A percentile compares a stretch with the other conserved stretches of the same genome.
Evolutionary conservation across 140 eudicot genomes (phyloP).

Genomic region (Ambrosia hybrid): DNA sequence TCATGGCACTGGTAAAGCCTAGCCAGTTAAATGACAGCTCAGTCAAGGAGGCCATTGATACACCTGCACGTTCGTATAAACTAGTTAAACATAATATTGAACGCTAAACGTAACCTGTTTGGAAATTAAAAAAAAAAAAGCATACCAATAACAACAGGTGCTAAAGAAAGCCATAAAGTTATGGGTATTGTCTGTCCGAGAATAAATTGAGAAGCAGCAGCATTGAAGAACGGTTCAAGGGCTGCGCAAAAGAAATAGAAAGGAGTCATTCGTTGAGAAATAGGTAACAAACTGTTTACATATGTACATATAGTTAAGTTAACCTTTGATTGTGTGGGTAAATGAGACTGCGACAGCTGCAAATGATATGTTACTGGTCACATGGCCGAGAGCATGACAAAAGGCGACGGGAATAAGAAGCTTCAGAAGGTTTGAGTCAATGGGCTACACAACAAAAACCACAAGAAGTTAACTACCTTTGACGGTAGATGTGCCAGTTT

Average conservation of each 20-base stretch:
- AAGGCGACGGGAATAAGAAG: constrained; percentile 89
- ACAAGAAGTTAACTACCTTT: too few species aligned
- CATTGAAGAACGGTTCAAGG: constrained; percentile 97
- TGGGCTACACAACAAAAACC: constrained; percentile 56
- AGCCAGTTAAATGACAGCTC: constrained; percentile 89
- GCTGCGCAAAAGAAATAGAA: constrained; percentile 41
- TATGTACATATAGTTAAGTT: not conserved
- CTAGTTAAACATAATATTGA: too few species aligned
- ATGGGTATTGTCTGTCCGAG: constrained; percentile 85
- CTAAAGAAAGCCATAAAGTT: constrained; percentile 79
- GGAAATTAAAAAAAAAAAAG: not conserved
- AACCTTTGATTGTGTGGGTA: constrained; percentile 93
- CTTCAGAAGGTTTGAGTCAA: too few species aligned
- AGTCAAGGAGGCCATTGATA: constrained; percentile 89
- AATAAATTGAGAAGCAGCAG: constrained; percentile 94
- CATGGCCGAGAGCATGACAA: constrained; percentile 91
- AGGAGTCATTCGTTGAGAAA: not conserved
- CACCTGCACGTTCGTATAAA: constrained; percentile 62
- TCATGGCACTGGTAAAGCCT: constrained; percentile 84
- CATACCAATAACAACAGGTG: constrained; percentile 91
- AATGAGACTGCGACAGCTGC: constrained; percentile 99
- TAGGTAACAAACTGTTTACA: not conserved
- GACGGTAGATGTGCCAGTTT: too few species aligned
- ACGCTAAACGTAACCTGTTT: not conserved
- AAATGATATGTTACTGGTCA: constrained; percentile 88